These are phyloP conservation scores for Penicillium decumbens DNA, from an alignment of 2,329 filamentous ascomycete genomes.

Conservation along the genomic window DNA sequence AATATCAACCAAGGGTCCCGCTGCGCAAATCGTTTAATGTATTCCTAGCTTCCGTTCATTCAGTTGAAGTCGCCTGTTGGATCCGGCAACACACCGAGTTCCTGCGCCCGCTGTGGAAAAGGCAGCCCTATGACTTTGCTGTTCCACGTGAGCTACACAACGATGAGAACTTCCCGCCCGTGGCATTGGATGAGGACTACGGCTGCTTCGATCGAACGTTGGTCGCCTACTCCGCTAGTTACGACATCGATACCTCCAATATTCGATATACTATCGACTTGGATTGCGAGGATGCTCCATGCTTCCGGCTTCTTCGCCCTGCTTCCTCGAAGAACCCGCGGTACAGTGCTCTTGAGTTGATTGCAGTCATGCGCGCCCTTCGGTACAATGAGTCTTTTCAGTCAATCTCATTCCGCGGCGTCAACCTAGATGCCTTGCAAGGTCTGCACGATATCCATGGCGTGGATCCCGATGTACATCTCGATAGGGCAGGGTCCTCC, in stretches of 20 bases:
- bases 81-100: constrained; percentile 59
- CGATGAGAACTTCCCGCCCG: constrained; percentile 44
- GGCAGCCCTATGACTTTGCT: constrained; percentile 58
- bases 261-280: constrained; percentile 61
- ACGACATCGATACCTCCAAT: constrained; percentile 62
- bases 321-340: constrained; percentile 45
- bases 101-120: constrained; percentile 62
- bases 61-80: constrained; percentile 60
- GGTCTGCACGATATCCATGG: constrained; percentile 57
- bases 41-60: constrained; percentile 60
- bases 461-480: constrained; percentile 57
- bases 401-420: constrained; percentile 62
- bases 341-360: constrained; percentile 60
- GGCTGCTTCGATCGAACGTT: constrained; percentile 63
- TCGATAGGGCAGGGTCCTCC: constrained; percentile 55
- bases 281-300: constrained; percentile 61
- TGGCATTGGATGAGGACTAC: constrained; percentile 54
- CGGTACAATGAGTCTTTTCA: constrained; percentile 67
- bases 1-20: constrained; percentile 43
- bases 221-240: constrained; percentile 65
- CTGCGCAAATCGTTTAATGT: constrained; percentile 53
- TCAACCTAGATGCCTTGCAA: constrained; percentile 62
- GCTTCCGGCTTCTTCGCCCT: constrained; percentile 60
- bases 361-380: constrained; percentile 64
- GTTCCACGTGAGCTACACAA: constrained; percentile 56